Evolutionary conservation across 345 rosid genomes (phyloP).

Genomic region (Moricandia arvensis): DNA sequence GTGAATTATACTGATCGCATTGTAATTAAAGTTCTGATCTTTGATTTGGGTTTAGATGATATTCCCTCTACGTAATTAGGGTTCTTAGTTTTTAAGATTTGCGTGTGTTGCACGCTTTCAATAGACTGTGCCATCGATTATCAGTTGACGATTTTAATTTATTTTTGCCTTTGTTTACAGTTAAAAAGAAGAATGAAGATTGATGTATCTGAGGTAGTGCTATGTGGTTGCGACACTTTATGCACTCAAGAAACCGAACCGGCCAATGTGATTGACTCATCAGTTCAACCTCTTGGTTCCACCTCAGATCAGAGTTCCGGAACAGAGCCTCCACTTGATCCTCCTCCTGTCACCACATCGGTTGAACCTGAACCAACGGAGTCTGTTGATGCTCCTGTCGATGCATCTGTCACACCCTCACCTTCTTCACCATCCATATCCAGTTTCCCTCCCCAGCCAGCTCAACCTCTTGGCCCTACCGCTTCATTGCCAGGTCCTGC

Average conservation of each 20-base stretch:
- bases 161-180: background rate
- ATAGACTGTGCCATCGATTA: background rate
- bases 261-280: conserved; percentile 2
- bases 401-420: background rate
- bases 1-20: background rate
- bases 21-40: background rate
- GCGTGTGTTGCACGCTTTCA: too few relatives aligned
- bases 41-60: too few relatives aligned
- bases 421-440: background rate
- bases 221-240: conserved; percentile 7
- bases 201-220: conserved; percentile 19
- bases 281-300: background rate
- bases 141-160: background rate
- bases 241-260: conserved; percentile 12
- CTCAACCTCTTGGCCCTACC: too few relatives aligned
- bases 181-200: conserved; percentile 13
- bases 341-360: background rate
- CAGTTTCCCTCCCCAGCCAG: too few relatives aligned
- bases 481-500: too few relatives aligned
- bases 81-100: too few relatives aligned
- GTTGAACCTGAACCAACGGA: background rate
- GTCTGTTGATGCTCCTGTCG: background rate
- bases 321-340: background rate
- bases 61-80: too few relatives aligned
- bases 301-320: background rate